Conservation (phyloP, 2,329 filamentous ascomycete genomes). For the Colletotrichum eremochloae region DNA sequence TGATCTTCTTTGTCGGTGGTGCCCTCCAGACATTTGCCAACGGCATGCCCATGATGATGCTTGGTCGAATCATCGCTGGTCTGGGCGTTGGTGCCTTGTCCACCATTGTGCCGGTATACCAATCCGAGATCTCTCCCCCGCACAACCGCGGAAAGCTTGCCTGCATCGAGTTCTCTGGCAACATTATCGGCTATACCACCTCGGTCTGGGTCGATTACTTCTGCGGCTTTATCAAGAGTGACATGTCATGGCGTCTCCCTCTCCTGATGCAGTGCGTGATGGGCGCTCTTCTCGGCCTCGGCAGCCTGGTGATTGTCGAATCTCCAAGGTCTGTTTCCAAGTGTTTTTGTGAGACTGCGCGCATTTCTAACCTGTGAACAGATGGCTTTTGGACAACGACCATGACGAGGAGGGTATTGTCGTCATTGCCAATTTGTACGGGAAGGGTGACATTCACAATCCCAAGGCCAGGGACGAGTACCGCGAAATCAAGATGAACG, state of each 20-base stretch:
- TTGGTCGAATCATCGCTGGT: slow-evolving; percentile 86
- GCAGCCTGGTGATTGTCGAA: slow-evolving; percentile 94
- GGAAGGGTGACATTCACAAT: slow-evolving; percentile 94
- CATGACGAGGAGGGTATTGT: slow-evolving; percentile 98
- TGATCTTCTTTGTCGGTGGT: slow-evolving; percentile 88
- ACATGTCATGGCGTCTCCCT: slow-evolving; percentile 92
- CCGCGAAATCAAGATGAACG: slow-evolving; percentile 98
- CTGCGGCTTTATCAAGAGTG: slow-evolving; percentile 87
- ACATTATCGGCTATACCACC: slow-evolving; percentile 94
- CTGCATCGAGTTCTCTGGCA: slow-evolving; percentile 98
- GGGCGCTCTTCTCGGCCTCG: slow-evolving; percentile 86
- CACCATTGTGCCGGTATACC: slow-evolving; percentile 93
- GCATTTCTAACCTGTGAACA: slow-evolving; percentile 51
- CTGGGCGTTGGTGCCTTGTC: slow-evolving; percentile 89
- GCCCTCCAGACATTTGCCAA: slow-evolving; percentile 85
- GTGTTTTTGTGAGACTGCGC: slow-evolving; percentile 15
- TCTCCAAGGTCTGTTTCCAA: slow-evolving; percentile 81
- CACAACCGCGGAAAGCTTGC: slow-evolving; percentile 96
- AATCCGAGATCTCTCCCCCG: slow-evolving; percentile 94
- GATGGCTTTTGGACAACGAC: slow-evolving; percentile 97
- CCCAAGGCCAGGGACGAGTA: slow-evolving; percentile 94
- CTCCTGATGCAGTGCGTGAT: slow-evolving; percentile 94
- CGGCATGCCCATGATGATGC: slow-evolving; percentile 90
- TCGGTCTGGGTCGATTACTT: slow-evolving; percentile 99
- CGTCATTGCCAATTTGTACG: slow-evolving; percentile 97